A percentile compares a stretch with the other conserved stretches of the same genome.
phyloP scores from a whole-genome alignment of 169 alveolate genomes.

The Plasmodium knowlesi region DNA sequence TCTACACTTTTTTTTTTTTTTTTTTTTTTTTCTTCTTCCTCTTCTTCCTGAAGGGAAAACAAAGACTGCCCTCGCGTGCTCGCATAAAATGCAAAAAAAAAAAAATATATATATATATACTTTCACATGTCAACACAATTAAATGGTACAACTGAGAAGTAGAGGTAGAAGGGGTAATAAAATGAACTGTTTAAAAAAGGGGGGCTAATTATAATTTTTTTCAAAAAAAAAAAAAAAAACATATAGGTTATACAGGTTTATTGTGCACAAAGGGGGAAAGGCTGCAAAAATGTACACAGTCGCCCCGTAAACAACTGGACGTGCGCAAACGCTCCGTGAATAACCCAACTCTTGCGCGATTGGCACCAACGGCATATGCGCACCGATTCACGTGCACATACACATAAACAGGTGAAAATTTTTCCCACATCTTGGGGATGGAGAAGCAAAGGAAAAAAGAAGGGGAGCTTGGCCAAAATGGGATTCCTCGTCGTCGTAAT shows the following conservation, averaged over 20 bases:
- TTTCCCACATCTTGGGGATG: background rate
- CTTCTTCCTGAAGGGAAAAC: background rate
- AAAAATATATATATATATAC: too few relatives aligned
- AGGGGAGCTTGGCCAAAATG: background rate
- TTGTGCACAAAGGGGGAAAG: background rate
- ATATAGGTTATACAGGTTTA: background rate
- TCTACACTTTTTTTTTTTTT: background rate
- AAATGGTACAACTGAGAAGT: background rate
- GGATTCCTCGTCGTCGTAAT: background rate
- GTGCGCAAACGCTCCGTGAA: background rate
- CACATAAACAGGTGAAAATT: background rate
- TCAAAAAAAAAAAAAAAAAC: slow-evolving; percentile 9
- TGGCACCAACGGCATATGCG: background rate
- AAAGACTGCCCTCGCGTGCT: background rate
- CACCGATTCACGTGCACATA: background rate
- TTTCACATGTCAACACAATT: background rate
- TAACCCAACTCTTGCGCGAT: background rate
- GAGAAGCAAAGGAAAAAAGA: background rate
- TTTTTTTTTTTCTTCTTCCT: background rate
- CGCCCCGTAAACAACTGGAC: background rate
- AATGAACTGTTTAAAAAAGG: background rate
- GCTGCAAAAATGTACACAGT: background rate
- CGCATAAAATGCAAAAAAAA: background rate
- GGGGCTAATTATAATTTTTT: slow-evolving; percentile 4
- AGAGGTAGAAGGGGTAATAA: background rate